phyloP scores from a whole-genome alignment of 192 early-diverging fungal species.

The Backusella sp. region DNA sequence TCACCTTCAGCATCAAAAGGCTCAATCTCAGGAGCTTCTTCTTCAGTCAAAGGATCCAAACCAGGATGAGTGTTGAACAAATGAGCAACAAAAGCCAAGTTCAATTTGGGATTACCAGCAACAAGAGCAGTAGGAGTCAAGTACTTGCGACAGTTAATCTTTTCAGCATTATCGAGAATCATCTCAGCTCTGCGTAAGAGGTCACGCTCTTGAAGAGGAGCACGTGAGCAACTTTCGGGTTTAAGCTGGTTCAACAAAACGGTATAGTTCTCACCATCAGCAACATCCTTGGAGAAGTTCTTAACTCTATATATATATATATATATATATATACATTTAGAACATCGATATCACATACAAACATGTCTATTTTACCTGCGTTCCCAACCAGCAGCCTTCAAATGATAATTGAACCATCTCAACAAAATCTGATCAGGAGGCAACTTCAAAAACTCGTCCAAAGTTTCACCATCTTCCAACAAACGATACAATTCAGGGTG shows the following conservation, averaged over 20 bases:
- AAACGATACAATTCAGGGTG: constrained; percentile 98
- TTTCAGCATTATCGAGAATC: constrained; percentile 88
- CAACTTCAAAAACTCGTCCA: constrained; percentile 92
- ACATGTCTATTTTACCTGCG: constrained; percentile 47
- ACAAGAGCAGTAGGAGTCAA: constrained; percentile 92
- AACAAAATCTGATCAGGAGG: constrained; percentile 96
- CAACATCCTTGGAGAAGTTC: constrained; percentile 92
- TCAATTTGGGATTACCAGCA: constrained; percentile 95
- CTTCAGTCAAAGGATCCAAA: constrained; percentile 85
- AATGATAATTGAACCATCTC: constrained; percentile 99
- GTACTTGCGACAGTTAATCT: constrained; percentile 92
- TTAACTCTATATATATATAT: constrained; percentile 49
- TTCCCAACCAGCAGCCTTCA: constrained; percentile 89
- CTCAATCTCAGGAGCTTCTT: constrained; percentile 91
- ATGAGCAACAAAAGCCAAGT: constrained; percentile 98
- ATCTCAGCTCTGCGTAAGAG: constrained; percentile 82
- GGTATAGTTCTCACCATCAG: constrained; percentile 95
- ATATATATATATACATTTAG: not conserved
- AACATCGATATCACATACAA: not conserved
- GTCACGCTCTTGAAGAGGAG: constrained; percentile 79
- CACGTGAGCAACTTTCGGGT: constrained; percentile 76
- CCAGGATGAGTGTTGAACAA: constrained; percentile 98
- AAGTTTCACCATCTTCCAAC: constrained; percentile 87
- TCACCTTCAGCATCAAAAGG: constrained; percentile 79
- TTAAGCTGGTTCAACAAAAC: constrained; percentile 91